Base-by-base conservation (phyloP, 257 asterid genomes). In the Solanum virginianum region DNA sequence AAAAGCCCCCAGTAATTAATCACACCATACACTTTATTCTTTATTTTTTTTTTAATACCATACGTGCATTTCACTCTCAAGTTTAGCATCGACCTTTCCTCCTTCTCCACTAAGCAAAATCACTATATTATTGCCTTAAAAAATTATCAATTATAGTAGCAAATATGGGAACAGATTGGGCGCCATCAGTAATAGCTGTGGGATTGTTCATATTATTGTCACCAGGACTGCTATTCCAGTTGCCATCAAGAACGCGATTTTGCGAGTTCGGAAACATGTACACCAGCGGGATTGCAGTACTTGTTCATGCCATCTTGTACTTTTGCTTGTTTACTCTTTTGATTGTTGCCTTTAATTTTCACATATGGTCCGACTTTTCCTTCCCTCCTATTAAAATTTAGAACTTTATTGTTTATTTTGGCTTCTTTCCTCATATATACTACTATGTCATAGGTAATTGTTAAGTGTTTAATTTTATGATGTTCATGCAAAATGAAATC, bases 211-310 rank as follows among this genome's bases (percentile, higher is more conserved):
- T 95, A 86, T 88, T 94, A 29, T 88, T 95, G 57, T 93, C 98
- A 1, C 99, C 99, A 41, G 98, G 98, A 79, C 85, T 96, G 86
- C 92, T 96, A 10, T 94, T 96, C 91, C 99, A 94, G 88, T 54
- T 94, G n/a, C 98, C 98, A 45, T 97, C 98, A 36, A 94, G 95
- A 89, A 83, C 96, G 3, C 92, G 95, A 84, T 91, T 92, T 22
- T 87, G 94, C 2, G 98, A 94, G 63, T 94, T 94, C 22, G 98
- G 99, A 5, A 95, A 94, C 95, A 93, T 95, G 98, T 94, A 93
- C 84, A 95, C 99, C 0, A 95, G 98, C 54, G 98, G 97, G 69
- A 92, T 94, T 82, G 89, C 99, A 17, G 93, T 95, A 72, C 90
- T 93, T 68, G 91, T 95, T 70, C 98, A 95, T 85, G 97, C 98